Percentiles rank a stretch among this genome's conserved stretches.
Conservation (phyloP, 2,329 filamentous ascomycete species). For the Cadophora sp. region DNA sequence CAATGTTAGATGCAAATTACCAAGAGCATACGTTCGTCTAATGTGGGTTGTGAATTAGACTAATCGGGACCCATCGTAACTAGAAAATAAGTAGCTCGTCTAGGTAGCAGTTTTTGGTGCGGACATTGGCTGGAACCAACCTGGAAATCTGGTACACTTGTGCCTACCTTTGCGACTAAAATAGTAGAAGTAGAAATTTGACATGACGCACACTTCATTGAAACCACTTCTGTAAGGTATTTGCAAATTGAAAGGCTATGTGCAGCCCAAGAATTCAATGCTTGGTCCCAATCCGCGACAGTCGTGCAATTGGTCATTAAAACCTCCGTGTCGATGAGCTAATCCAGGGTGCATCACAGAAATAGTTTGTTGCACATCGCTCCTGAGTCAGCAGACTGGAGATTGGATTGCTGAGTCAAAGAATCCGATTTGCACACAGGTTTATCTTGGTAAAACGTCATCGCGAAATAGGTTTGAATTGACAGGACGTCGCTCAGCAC, state of each 20-base stretch:
- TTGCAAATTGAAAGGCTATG: neutral
- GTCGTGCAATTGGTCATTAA: neutral
- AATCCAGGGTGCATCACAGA: neutral
- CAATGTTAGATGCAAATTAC: neutral
- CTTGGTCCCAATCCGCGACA: neutral
- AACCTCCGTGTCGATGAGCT: neutral
- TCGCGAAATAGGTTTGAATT: neutral
- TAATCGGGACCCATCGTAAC: neutral
- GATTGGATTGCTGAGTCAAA: neutral
- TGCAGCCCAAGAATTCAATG: too few species aligned
- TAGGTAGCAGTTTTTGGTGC: neutral
- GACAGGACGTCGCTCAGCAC: neutral
- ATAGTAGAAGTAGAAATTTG: neutral
- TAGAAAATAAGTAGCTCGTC: neutral
- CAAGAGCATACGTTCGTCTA: neutral
- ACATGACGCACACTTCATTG: neutral
- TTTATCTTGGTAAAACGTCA: neutral
- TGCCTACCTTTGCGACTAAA: neutral
- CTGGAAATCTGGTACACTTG: conserved; percentile 5
- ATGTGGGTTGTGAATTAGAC: neutral
- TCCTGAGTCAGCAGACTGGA: neutral
- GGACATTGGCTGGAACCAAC: neutral
- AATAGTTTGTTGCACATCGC: conserved; percentile 19
- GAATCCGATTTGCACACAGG: neutral
- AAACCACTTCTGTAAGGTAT: neutral